Conservation (phyloP, 495 filamentous ascomycete species). For the Diplogelasinospora grovesii region DNA sequence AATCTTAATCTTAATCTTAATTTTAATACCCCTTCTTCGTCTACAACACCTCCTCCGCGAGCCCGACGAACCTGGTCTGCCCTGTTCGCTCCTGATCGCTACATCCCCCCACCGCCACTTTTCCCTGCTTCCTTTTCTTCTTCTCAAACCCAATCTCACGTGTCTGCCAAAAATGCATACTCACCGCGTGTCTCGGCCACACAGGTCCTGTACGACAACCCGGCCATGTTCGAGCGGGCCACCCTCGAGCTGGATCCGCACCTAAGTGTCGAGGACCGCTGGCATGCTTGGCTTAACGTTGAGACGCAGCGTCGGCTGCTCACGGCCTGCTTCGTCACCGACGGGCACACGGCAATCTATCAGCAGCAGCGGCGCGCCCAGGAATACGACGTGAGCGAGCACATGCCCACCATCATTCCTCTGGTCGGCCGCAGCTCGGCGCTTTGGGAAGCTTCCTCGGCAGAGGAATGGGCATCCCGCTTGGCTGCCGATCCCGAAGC, state of each 20-base stretch:
- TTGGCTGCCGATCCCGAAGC: conserved; percentile 20
- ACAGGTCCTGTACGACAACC: conserved; percentile 32
- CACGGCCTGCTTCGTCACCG: conserved; percentile 43
- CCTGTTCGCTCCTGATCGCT: conserved; percentile 19
- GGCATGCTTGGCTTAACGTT: conserved; percentile 41
- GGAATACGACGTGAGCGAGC: conserved; percentile 21
- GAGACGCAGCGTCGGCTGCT: conserved; percentile 46
- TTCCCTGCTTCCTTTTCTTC: conserved; percentile 18
- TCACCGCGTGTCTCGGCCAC: conserved; percentile 37
- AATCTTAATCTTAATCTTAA: too few species aligned
- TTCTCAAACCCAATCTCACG: conserved; percentile 15
- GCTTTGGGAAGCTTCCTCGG: conserved; percentile 35
- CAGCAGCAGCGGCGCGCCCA: conserved; percentile 38
- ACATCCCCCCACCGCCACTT: conserved; percentile 8
- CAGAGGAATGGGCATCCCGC: conserved; percentile 28
- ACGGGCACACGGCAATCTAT: conserved; percentile 44
- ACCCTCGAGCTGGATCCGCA: conserved; percentile 21
- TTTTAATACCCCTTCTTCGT: conserved; percentile 13
- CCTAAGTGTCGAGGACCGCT: conserved; percentile 28
- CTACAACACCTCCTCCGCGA: conserved; percentile 4
- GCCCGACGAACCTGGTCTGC: conserved; percentile 21
- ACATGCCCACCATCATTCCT: conserved; percentile 26
- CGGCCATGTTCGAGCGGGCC: conserved; percentile 18
- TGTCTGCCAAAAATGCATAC: conserved; percentile 32
- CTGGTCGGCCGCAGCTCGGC: conserved; percentile 27